Base-by-base conservation (phyloP, 352 stramenopile genomes). In the Aphanomyces stellatus region DNA sequence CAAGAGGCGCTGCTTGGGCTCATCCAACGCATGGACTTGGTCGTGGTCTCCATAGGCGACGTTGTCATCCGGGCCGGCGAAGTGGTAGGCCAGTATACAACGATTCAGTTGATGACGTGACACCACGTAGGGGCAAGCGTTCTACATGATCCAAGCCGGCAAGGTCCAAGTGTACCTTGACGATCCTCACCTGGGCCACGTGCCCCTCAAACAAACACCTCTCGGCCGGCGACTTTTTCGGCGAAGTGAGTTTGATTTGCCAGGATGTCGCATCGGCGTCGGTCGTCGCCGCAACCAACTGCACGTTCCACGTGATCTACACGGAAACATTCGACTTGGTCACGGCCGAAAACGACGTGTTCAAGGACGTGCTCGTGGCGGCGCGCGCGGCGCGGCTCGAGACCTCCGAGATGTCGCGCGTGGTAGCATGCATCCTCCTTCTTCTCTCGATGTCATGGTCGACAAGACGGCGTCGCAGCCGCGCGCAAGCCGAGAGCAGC, bases 131-230 rank as follows among this genome's bases (percentile, higher is more conserved):
- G 49, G 49, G 17, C 49, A 30, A 30, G 49, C 49, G 30, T 57
- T 57, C 25, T 57, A 57, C 4, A 57, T 57, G 49, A 57, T 57
- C 49, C 17, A 57, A 30, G 28, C 30, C 13, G 49, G 49, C 25
- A 57, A 13, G 6, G 49, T 57, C 30, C 17, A 57, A 35, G n/a
- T 57, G 13, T 57, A 33, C 13, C 19, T 34, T n/a, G 25, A 57
- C 13, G 22, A 46, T 19, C 0, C 37, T n/a, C 37, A 19, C n/a
- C 37, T 11, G n/a, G 2, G 28, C 5, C 5, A 15, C 8, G 7
- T 30, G 3, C 49, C 17, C 33, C 13, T 57, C 49, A 1, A 33
- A 34, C 11, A 57, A 35, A n/a, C 49, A 57, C 11, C n/a, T 57
- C 17, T 17, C 30, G 49, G 49, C 25, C 6, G 49, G 49, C 7